Evolutionary conservation across 805 yeast genomes (phyloP).

Genomic region (Saccharomycopsis sp.): DNA sequence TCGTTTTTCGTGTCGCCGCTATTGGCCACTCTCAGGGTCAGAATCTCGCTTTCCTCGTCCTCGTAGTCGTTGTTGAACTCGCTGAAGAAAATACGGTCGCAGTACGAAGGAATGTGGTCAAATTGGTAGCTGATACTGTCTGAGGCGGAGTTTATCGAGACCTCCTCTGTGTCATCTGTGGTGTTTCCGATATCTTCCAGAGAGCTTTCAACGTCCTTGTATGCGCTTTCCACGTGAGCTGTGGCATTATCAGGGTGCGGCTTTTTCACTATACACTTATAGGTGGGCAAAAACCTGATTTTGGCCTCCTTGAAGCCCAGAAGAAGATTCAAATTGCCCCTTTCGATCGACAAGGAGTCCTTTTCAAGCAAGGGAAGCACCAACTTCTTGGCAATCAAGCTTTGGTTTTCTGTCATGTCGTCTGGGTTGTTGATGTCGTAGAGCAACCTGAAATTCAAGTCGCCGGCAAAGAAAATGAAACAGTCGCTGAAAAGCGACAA

Average conservation of each 20-base stretch:
- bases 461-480: constrained; percentile 41
- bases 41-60: constrained; percentile 16
- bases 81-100: constrained; percentile 47
- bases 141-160: constrained; percentile 22
- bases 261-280: constrained; percentile 31
- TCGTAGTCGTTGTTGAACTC: constrained; percentile 23
- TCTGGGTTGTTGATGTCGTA: constrained; percentile 26
- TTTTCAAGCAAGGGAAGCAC: constrained; percentile 32
- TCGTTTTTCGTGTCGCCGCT: constrained; percentile 8
- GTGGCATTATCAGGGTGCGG: not conserved
- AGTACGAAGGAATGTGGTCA: constrained; percentile 49
- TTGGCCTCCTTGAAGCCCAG: constrained; percentile 41
- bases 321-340: constrained; percentile 31
- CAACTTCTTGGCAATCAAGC: constrained; percentile 27
- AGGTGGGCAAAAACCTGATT: constrained; percentile 49
- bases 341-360: constrained; percentile 39
- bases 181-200: not conserved
- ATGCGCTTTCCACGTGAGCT: not conserved
- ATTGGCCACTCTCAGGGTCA: not conserved
- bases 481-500: constrained; percentile 23
- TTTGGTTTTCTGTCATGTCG: constrained; percentile 22
- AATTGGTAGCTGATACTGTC: constrained; percentile 24
- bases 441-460: constrained; percentile 44
- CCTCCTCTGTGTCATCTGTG: constrained; percentile 4
- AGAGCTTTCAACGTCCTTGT: not conserved